These are phyloP conservation scores for Globisporangium nodosum DNA, from an alignment of 352 stramenopile species.

Conservation along the genomic window DNA sequence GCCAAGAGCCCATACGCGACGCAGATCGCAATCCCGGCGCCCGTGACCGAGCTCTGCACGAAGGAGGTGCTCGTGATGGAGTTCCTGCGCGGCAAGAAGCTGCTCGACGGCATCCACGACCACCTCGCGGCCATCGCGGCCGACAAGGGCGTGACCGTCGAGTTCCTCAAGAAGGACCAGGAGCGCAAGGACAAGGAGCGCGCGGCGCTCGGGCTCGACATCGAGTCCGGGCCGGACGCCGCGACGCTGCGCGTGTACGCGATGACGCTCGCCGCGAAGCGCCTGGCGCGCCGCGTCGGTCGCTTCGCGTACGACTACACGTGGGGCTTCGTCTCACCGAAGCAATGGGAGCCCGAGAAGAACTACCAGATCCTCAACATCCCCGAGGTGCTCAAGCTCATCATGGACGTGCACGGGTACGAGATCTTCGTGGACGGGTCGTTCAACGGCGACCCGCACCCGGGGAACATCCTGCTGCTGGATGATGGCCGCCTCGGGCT, in stretches of 20 bases:
- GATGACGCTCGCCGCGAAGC: slow-evolving; percentile 35
- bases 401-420: slow-evolving; percentile 89
- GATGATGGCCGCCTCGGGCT: slow-evolving; percentile 85
- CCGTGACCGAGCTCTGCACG: slow-evolving; percentile 87
- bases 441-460: slow-evolving; percentile 91
- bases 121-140: slow-evolving; percentile 88
- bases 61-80: slow-evolving; percentile 96
- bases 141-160: slow-evolving; percentile 79
- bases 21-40: slow-evolving; percentile 78
- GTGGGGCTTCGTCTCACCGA: slow-evolving; percentile 66
- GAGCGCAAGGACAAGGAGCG: slow-evolving; percentile 63
- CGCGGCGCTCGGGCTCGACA: slow-evolving; percentile 52
- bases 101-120: slow-evolving; percentile 85
- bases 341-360: slow-evolving; percentile 33
- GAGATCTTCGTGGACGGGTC: slow-evolving; percentile 91
- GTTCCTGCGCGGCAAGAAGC: slow-evolving; percentile 84
- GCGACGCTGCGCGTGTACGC: slow-evolving; percentile 52
- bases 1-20: slow-evolving; percentile 62
- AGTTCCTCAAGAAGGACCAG: slow-evolving; percentile 80
- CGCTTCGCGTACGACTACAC: slow-evolving; percentile 79
- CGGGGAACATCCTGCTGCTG: slow-evolving; percentile 89
- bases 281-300: slow-evolving; percentile 26
- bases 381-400: slow-evolving; percentile 73
- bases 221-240: slow-evolving; percentile 63
- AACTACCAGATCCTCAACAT: slow-evolving; percentile 71